These are phyloP conservation scores for Zymoseptoria passerinii DNA, from an alignment of 2,329 filamentous ascomycete genomes.

Conservation along the genomic window DNA sequence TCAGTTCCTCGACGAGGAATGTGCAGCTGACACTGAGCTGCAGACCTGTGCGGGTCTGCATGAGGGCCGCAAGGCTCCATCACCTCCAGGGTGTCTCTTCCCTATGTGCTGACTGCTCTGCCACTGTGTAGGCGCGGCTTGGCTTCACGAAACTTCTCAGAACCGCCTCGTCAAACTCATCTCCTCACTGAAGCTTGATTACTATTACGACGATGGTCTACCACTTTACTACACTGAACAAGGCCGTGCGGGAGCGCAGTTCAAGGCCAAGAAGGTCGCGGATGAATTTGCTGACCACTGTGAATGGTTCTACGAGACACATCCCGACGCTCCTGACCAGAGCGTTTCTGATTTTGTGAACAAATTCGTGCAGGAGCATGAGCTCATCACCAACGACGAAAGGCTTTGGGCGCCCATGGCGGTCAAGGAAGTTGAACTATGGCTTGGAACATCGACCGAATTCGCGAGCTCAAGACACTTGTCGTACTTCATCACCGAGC, in stretches of 20 bases:
- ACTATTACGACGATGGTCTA: constrained; percentile 39
- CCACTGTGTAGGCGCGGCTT: constrained; percentile 33
- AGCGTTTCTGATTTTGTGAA: constrained; percentile 34
- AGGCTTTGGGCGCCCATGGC: constrained; percentile 39
- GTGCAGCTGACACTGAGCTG: constrained; percentile 25
- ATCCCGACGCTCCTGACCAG: constrained; percentile 36
- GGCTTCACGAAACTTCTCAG: constrained; percentile 41
- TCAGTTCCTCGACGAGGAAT: constrained; percentile 17
- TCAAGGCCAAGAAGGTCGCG: constrained; percentile 41
- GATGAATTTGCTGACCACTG: constrained; percentile 39
- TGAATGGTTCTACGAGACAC: constrained; percentile 35
- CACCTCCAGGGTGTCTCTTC: constrained; percentile 18
- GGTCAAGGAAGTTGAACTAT: constrained; percentile 37
- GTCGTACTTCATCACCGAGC: constrained; percentile 37
- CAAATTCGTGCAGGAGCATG: constrained; percentile 35
- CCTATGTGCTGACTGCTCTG: constrained; percentile 12
- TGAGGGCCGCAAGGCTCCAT: constrained; percentile 20
- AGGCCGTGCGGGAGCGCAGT: constrained; percentile 37
- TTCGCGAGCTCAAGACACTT: constrained; percentile 37
- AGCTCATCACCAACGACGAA: constrained; percentile 36
- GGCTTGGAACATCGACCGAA: constrained; percentile 37
- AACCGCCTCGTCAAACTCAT: constrained; percentile 39
- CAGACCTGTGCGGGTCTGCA: constrained; percentile 23
- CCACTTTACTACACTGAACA: constrained; percentile 37
- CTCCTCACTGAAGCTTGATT: constrained; percentile 34